Base-by-base conservation (phyloP, 192 early-diverging fungal genomes). In the Haplosporangium gracile region DNA sequence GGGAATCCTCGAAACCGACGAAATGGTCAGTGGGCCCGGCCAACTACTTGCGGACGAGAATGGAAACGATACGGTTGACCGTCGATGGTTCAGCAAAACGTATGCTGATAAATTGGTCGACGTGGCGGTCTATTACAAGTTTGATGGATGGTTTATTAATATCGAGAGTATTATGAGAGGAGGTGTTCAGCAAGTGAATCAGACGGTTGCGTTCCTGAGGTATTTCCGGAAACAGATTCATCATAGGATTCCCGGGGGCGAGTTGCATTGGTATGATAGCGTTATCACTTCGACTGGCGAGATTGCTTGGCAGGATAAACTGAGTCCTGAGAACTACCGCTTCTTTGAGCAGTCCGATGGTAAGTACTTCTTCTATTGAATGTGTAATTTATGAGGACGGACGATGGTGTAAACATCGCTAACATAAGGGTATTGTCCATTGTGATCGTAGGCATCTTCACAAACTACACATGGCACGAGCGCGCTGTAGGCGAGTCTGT, bases 61-160 rank as follows among this genome's bases (percentile, higher is more conserved):
- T 5, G 36, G 38, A 1, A 34, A 70, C 24, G 79, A 85, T 3
- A 53, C 73, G 13, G 85, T 87, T 5, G 83, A 90, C 63, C 81
- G 84, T 34, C 77, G 79, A 32, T 72, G 87, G 47, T 93, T 90
- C 74, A 89, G 87, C 74, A 85, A 85, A 11, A 71, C 78, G 36
- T 94, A 87, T 84, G 92, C 93, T 1, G 90, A 94, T 70, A 93
- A 89, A 36, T 68, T 93, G 42, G 92, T 94, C 6, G 89, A 89
- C 15, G 68, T 95, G 43, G 92, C 94, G 10, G 75, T 87, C 13
- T 91, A 93, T 79, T 95, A 93, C 80, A 77, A 82, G 53, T 95
- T 95, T 89, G 94, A 95, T 84, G 94, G 94, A 1, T 88, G 88
- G 88, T 88, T 95, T 34, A 88, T 95, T 68, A 95, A 95, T 73